Conservation (phyloP, 176 grass and related monocot species). For the Saccharum spontaneum region DNA sequence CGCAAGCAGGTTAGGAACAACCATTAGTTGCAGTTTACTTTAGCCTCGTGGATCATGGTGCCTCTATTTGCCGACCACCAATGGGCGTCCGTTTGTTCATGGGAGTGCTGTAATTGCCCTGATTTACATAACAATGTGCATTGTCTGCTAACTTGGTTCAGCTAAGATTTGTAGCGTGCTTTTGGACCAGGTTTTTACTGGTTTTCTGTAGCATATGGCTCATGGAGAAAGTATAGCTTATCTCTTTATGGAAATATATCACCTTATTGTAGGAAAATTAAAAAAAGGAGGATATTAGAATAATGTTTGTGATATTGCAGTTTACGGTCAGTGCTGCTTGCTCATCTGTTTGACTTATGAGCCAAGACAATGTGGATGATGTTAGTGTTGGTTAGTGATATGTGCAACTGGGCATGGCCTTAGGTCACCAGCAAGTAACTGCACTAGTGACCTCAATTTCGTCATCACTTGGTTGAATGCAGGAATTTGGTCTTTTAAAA, state of each 20-base stretch:
- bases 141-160: constrained; percentile 6
- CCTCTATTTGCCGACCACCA: constrained; percentile 39
- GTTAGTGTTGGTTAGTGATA: constrained; percentile 17
- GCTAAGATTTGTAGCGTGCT: constrained; percentile 42
- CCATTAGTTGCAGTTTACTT: constrained; percentile 45
- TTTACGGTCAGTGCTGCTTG: background rate
- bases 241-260: constrained; percentile 1
- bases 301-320: constrained; percentile 19
- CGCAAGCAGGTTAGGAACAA: constrained; percentile 48
- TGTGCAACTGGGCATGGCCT: constrained; percentile 20
- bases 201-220: constrained; percentile 56
- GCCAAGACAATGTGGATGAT: background rate
- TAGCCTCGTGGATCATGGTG: constrained; percentile 42
- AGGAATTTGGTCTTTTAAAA: background rate
- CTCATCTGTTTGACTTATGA: background rate
- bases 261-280: constrained; percentile 5
- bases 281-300: background rate
- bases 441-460: background rate
- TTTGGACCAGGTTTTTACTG: constrained; percentile 44
- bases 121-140: constrained; percentile 24
- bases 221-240: constrained; percentile 42
- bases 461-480: background rate
- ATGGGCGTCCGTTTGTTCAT: constrained; percentile 31
- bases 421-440: constrained; percentile 10
- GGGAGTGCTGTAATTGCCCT: constrained; percentile 8